Evolutionary conservation across 345 rosid species (phyloP).

Genomic region (Hypericum perforatum): DNA sequence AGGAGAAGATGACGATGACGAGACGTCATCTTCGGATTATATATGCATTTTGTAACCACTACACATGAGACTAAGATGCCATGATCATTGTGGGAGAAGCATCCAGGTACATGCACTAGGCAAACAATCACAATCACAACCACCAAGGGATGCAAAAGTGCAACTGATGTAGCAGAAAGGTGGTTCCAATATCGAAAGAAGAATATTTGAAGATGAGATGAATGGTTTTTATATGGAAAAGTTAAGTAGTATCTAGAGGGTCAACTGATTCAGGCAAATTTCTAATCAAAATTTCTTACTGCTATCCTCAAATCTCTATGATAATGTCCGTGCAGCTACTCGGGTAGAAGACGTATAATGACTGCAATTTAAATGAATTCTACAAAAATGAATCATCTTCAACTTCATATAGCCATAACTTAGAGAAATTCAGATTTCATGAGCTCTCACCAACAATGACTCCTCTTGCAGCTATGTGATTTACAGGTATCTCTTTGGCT

Average conservation of each 20-base stretch:
- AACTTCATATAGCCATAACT: no score
- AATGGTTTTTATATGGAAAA: background rate
- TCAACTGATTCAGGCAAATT: constrained; percentile 4
- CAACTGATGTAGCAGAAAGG: background rate
- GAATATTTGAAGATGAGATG: constrained; percentile 1
- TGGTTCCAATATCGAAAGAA: background rate
- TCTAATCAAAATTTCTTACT: no score
- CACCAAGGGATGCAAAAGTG: no score
- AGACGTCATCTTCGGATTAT: constrained; percentile 16
- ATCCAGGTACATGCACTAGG: constrained; percentile 14
- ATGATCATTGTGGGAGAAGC: background rate
- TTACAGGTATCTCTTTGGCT: constrained; percentile 1
- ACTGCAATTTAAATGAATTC: no score
- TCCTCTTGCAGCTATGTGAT: background rate
- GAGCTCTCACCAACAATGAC: no score
- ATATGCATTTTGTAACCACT: background rate
- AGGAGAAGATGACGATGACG: constrained; percentile 11
- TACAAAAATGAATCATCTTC: no score
- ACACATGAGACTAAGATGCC: constrained; percentile 8
- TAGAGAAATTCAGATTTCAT: no score
- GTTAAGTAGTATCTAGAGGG: background rate
- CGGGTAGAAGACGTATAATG: no score
- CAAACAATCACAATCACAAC: background rate
- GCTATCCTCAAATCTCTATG: no score
- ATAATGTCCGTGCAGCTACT: no score